Evolutionary conservation across 2,329 filamentous ascomycete species (phyloP).

Genomic region (Alternaria triticimaculans): DNA sequence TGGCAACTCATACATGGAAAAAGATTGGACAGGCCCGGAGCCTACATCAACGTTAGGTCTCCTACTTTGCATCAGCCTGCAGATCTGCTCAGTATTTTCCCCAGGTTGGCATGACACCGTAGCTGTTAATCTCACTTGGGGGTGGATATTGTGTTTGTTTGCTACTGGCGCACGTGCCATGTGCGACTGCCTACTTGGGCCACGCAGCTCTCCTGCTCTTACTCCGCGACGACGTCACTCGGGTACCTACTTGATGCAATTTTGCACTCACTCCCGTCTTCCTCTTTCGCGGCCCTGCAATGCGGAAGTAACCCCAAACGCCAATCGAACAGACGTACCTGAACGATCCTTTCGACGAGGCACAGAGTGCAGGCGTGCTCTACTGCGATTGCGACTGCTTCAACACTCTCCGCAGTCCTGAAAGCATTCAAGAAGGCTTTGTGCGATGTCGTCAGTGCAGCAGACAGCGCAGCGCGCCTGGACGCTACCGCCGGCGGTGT

Average conservation of each 20-base stretch:
- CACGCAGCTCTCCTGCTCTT: neutral
- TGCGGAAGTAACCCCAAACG: neutral
- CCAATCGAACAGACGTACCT: neutral
- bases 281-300: neutral
- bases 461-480: neutral
- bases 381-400: neutral
- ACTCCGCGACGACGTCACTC: neutral
- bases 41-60: neutral
- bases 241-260: neutral
- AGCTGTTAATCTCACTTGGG: neutral
- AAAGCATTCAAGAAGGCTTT: neutral
- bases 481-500: constrained; percentile 1
- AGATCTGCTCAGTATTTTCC: neutral
- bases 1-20: neutral
- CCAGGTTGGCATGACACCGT: neutral
- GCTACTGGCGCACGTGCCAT: constrained; percentile 5
- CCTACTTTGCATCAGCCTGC: too few species aligned
- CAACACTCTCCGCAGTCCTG: neutral
- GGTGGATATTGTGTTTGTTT: neutral
- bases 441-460: neutral
- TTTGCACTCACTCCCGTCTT: neutral
- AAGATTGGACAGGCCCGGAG: neutral
- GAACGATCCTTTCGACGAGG: neutral
- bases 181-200: neutral
- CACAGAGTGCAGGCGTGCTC: neutral